A percentile compares a stretch with the other conserved stretches of the same genome.
These are phyloP conservation scores for Dactylonectria estremocensis DNA, from an alignment of 2,329 filamentous ascomycete genomes.

Conservation along the genomic window DNA sequence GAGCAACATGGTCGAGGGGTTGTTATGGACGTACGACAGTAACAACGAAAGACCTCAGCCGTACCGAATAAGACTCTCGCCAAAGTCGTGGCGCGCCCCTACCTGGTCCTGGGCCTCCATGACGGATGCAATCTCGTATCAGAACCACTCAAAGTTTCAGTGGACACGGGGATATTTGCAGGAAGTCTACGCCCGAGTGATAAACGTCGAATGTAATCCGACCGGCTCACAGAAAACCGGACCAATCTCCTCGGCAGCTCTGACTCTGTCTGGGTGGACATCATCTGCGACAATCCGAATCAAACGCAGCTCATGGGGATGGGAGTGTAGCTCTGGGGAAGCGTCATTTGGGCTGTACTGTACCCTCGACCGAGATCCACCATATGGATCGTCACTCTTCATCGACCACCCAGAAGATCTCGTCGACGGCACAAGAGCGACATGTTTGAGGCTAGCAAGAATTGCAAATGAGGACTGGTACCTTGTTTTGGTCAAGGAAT, in stretches of 20 bases:
- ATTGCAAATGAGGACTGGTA: conserved; percentile 26
- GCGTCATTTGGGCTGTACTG: not conserved
- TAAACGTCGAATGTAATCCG: conserved; percentile 8
- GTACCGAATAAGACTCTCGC: not conserved
- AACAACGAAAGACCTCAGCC: not conserved
- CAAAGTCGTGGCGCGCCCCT: conserved; percentile 25
- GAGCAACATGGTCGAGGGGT: conserved; percentile 20
- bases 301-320: not conserved
- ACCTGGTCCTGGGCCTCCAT: conserved; percentile 35
- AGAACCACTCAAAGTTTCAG: conserved; percentile 1
- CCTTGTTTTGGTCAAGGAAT: conserved; percentile 10
- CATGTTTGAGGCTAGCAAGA: conserved; percentile 28
- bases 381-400: not conserved
- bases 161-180: conserved; percentile 7
- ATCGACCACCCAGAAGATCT: conserved; percentile 25
- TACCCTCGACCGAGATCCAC: conserved; percentile 6
- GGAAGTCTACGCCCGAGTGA: conserved; percentile 12
- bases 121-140: conserved; percentile 20
- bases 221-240: conserved; percentile 11
- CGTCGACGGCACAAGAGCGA: conserved; percentile 10
- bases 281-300: conserved; percentile 4
- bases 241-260: not conserved
- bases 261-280: conserved; percentile 25
- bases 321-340: not conserved
- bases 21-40: conserved; percentile 14